Evolutionary conservation across 345 rosid species (phyloP).

Genomic region (Draba incana): DNA sequence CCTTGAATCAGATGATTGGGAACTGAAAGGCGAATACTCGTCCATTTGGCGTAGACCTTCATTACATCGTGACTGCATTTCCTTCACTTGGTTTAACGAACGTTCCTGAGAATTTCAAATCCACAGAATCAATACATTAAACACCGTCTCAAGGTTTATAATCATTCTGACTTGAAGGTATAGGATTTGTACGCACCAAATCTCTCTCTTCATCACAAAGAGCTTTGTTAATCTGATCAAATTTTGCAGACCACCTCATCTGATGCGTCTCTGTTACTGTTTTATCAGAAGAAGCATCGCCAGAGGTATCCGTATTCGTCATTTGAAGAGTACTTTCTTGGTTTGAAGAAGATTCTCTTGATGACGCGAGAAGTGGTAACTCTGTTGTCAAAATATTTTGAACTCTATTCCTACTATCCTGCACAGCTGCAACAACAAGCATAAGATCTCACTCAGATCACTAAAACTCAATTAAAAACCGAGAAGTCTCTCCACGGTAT

Average conservation of each 20-base stretch:
- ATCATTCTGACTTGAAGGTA: constrained; percentile 28
- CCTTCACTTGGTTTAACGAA: constrained; percentile 72
- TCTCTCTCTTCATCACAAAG: constrained; percentile 82
- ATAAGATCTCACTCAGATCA: constrained; percentile 30
- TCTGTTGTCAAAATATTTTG: constrained; percentile 68
- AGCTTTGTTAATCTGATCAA: constrained; percentile 76
- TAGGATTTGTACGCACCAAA: constrained; percentile 58
- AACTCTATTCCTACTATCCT: constrained; percentile 87
- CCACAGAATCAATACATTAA: constrained; percentile 20
- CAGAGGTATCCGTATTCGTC: constrained; percentile 35
- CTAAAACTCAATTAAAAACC: constrained; percentile 7
- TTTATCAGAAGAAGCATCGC: constrained; percentile 43
- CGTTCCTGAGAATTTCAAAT: constrained; percentile 60
- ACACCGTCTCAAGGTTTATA: not conserved
- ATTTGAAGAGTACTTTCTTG: constrained; percentile 44
- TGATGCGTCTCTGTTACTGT: constrained; percentile 56
- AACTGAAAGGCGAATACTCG: constrained; percentile 43
- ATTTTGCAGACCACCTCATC: constrained; percentile 65
- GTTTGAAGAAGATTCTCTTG: constrained; percentile 64
- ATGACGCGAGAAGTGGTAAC: constrained; percentile 61
- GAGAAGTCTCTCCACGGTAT: constrained; percentile 7
- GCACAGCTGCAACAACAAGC: constrained; percentile 64
- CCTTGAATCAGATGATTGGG: constrained; percentile 58
- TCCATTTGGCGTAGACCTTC: constrained; percentile 70
- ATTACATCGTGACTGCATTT: constrained; percentile 75